Percentiles rank a stretch among this genome's conserved stretches.
Conservation (phyloP, 1,139 yeast genomes). For the Yamadazyma siamensis region DNA sequence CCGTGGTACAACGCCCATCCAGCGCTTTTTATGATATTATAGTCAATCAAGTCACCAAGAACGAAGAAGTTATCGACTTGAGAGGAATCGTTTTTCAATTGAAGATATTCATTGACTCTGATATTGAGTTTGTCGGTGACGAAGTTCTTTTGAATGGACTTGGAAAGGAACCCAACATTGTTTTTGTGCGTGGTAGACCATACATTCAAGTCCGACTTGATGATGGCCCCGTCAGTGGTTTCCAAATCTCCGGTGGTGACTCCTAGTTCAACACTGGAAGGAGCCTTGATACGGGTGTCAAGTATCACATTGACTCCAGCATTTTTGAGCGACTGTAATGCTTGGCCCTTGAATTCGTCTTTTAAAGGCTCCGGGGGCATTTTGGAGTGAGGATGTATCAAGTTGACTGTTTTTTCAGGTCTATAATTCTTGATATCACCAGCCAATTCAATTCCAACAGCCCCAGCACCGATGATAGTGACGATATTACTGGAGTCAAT, state of each 20-base stretch:
- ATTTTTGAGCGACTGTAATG: constrained; percentile 23
- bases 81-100: constrained; percentile 19
- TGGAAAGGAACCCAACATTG: constrained; percentile 29
- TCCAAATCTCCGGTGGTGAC: constrained; percentile 24
- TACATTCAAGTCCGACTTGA: constrained; percentile 32
- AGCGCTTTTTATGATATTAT: constrained; percentile 42
- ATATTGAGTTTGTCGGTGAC: constrained; percentile 27
- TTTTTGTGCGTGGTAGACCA: constrained; percentile 47
- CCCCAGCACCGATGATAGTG: constrained; percentile 48
- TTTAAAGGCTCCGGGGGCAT: constrained; percentile 43
- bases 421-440: constrained; percentile 39
- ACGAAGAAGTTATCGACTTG: constrained; percentile 28
- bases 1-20: constrained; percentile 51
- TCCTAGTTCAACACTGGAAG: constrained; percentile 13
- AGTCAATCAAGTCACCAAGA: constrained; percentile 40
- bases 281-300: constrained; percentile 25
- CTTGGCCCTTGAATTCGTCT: constrained; percentile 26
- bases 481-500: constrained; percentile 22
- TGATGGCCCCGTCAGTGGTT: constrained; percentile 25
- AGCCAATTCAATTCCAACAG: constrained; percentile 49
- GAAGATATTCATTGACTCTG: constrained; percentile 35
- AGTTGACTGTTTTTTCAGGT: constrained; percentile 32
- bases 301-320: constrained; percentile 19
- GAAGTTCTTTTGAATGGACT: constrained; percentile 16
- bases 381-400: constrained; percentile 37